These are phyloP conservation scores for Gypsophila paniculata DNA, from an alignment of 179 eudicot genomes.

Conservation along the genomic window DNA sequence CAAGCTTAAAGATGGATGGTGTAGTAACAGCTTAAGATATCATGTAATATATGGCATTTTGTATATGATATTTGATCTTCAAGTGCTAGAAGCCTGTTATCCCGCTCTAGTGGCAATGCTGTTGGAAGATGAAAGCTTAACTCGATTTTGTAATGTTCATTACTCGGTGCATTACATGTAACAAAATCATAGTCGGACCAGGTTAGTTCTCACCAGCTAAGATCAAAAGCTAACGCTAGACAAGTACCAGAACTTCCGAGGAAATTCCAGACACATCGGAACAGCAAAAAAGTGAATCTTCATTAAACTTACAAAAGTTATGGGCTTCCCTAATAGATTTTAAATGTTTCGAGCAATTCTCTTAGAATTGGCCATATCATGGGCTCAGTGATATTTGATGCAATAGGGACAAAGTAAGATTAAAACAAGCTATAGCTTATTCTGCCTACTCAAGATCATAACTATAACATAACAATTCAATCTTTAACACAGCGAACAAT, in stretches of 20 bases:
- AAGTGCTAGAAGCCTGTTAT: neutral
- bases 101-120: neutral
- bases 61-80: neutral
- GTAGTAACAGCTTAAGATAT: neutral
- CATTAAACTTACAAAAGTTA: too few relatives aligned
- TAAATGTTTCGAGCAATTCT: too few relatives aligned
- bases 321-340: too few relatives aligned
- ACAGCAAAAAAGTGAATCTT: too few relatives aligned
- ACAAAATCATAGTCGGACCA: neutral
- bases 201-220: neutral
- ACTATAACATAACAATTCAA: neutral
- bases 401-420: neutral
- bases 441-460: neutral
- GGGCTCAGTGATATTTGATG: neutral
- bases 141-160: neutral
- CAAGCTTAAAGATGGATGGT: too few relatives aligned
- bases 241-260: too few relatives aligned
- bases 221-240: too few relatives aligned
- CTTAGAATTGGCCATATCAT: too few relatives aligned
- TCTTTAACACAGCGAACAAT: neutral
- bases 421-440: neutral
- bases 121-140: neutral
- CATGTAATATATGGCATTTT: conserved; percentile 4
- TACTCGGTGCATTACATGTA: neutral
- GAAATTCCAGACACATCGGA: too few relatives aligned